These are phyloP conservation scores for Sclerotinia glacialis DNA, from an alignment of 2,329 filamentous ascomycete genomes.

Conservation along the genomic window DNA sequence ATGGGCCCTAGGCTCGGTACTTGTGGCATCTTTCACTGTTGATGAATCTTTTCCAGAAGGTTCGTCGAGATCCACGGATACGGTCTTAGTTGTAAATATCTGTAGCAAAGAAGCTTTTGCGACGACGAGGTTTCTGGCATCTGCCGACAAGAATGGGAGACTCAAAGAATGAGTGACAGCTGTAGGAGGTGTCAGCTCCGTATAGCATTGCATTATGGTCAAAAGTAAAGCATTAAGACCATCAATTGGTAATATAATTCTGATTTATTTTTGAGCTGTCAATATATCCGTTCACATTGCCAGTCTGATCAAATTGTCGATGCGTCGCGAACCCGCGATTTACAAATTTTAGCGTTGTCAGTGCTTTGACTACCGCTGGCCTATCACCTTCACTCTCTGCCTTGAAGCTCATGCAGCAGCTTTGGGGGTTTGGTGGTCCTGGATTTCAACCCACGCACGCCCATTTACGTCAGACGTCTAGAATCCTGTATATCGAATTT, in stretches of 20 bases:
- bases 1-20: slow-evolving; percentile 50
- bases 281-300: neutral
- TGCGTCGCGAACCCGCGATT: slow-evolving; percentile 14
- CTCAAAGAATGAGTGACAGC: slow-evolving; percentile 86
- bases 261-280: slow-evolving; percentile 10
- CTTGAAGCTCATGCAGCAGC: slow-evolving; percentile 1
- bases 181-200: slow-evolving; percentile 89
- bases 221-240: slow-evolving; percentile 16
- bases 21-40: slow-evolving; percentile 45
- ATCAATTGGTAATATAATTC: slow-evolving; percentile 23
- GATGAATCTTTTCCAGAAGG: slow-evolving; percentile 29
- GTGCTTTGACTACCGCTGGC: neutral
- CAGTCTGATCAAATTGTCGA: slow-evolving; percentile 8
- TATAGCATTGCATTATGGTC: slow-evolving; percentile 87
- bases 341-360: slow-evolving; percentile 12
- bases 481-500: slow-evolving; percentile 9
- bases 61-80: slow-evolving; percentile 57
- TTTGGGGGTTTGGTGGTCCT: neutral
- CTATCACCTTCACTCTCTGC: slow-evolving; percentile 5
- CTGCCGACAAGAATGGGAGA: slow-evolving; percentile 71
- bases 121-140: slow-evolving; percentile 81
- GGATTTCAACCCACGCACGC: slow-evolving; percentile 6
- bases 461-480: slow-evolving; percentile 18
- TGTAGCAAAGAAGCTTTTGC: slow-evolving; percentile 91
- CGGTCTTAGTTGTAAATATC: slow-evolving; percentile 73